phyloP scores from a whole-genome alignment of 1,284 basidiomycete genomes.

The Ceratobasidium sp. region DNA sequence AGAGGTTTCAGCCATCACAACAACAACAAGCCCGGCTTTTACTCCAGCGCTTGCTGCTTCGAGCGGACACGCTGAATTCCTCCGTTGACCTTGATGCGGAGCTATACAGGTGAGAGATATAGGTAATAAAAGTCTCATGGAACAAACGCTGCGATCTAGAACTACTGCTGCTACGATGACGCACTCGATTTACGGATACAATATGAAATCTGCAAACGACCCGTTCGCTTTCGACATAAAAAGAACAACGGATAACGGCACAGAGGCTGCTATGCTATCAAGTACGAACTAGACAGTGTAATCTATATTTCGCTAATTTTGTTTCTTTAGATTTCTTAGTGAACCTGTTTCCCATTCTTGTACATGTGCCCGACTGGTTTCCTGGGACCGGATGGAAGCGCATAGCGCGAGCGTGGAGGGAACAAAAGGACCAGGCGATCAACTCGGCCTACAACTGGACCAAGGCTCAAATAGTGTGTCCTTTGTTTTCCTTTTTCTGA shows the following conservation, averaged over 20 bases:
- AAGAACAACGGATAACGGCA: constrained; percentile 8
- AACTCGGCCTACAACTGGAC: constrained; percentile 16
- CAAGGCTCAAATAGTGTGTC: background rate
- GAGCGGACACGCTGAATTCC: background rate
- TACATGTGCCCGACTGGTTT: constrained; percentile 37
- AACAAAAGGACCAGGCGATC: constrained; percentile 5
- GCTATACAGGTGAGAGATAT: constrained; percentile 1
- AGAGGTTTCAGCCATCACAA: constrained; percentile 43
- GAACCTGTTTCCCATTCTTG: constrained; percentile 10
- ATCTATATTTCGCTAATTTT: background rate
- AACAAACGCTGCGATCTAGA: background rate
- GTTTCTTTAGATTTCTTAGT: constrained; percentile 10
- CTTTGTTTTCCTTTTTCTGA: background rate
- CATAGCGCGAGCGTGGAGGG: constrained; percentile 12
- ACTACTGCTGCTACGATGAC: background rate
- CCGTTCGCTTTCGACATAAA: background rate
- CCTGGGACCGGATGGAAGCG: constrained; percentile 36
- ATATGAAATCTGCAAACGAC: constrained; percentile 1
- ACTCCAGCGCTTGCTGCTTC: background rate
- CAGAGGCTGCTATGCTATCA: background rate
- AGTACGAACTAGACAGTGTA: background rate
- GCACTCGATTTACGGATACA: constrained; percentile 3
- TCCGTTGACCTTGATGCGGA: background rate
- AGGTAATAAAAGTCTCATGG: background rate
- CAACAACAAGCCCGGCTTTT: constrained; percentile 1